phyloP scores from a whole-genome alignment of 805 yeast genomes.

The Wickerhamiella dianesei region DNA sequence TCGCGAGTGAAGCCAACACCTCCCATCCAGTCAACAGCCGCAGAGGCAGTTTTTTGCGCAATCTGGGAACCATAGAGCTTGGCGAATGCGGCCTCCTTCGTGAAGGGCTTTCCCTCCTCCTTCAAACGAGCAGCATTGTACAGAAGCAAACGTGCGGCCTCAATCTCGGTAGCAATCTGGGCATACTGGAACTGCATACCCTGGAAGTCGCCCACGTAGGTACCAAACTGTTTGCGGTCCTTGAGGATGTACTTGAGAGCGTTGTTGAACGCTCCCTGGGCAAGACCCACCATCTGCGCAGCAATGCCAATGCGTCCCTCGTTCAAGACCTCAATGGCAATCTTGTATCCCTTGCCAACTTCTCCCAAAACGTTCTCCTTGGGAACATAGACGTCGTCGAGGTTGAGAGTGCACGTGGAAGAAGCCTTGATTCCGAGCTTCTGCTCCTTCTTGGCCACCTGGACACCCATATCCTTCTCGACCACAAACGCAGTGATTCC shows the following conservation, averaged over 20 bases:
- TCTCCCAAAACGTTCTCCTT: conserved; percentile 31
- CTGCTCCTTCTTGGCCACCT: conserved; percentile 33
- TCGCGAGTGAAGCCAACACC: conserved; percentile 36
- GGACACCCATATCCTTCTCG: conserved; percentile 30
- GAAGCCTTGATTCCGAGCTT: conserved; percentile 33
- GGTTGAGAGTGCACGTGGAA: conserved; percentile 30
- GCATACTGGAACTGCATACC: conserved; percentile 37
- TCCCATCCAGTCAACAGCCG: conserved; percentile 36
- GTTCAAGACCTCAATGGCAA: conserved; percentile 32
- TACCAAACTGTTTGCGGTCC: conserved; percentile 33
- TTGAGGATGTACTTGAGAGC: conserved; percentile 28
- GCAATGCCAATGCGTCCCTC: conserved; percentile 36
- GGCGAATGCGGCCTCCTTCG: conserved; percentile 35
- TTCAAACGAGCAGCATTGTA: conserved; percentile 35
- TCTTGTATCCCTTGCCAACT: conserved; percentile 33
- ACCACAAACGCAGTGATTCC: conserved; percentile 34
- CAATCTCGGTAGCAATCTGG: conserved; percentile 32
- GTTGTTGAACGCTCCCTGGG: conserved; percentile 31
- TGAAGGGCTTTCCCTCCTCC: conserved; percentile 30
- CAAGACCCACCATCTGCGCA: conserved; percentile 34
- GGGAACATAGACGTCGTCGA: conserved; percentile 32
- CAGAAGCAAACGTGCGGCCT: conserved; percentile 30
- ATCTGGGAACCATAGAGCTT: conserved; percentile 30
- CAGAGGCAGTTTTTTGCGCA: conserved; percentile 29
- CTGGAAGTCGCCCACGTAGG: conserved; percentile 31